Conservation (phyloP, 176 grass and related monocot species). For the Avena sativa region DNA sequence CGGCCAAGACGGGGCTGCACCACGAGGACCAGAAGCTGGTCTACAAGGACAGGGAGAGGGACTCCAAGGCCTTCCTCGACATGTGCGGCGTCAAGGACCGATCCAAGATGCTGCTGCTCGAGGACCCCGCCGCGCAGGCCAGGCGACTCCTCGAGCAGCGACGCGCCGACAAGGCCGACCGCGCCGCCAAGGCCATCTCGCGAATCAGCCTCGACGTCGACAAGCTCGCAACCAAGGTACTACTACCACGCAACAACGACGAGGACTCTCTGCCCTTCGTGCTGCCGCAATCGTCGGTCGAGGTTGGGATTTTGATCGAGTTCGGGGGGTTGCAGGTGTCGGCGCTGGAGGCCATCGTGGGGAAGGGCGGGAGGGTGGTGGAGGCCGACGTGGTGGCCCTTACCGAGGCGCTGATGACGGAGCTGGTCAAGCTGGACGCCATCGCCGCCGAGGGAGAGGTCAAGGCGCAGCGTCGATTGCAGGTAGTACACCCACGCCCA, state of each 20-base stretch:
- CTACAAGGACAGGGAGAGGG: slow-evolving; percentile 89
- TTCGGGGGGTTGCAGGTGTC: slow-evolving; percentile 57
- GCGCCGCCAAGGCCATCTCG: slow-evolving; percentile 72
- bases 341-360: slow-evolving; percentile 72
- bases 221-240: slow-evolving; percentile 81
- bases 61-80: slow-evolving; percentile 84
- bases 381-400: slow-evolving; percentile 74
- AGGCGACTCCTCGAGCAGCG: slow-evolving; percentile 80
- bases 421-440: slow-evolving; percentile 89
- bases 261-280: neutral
- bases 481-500: slow-evolving; percentile 47
- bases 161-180: slow-evolving; percentile 67
- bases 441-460: slow-evolving; percentile 86
- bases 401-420: slow-evolving; percentile 89
- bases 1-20: slow-evolving; percentile 72
- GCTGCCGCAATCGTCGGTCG: neutral
- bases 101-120: slow-evolving; percentile 78
- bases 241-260: no score
- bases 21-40: slow-evolving; percentile 85
- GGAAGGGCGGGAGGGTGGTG: slow-evolving; percentile 75
- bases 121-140: slow-evolving; percentile 80
- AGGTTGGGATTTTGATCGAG: neutral
- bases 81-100: slow-evolving; percentile 83
- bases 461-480: slow-evolving; percentile 70
- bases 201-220: slow-evolving; percentile 76